Percentiles rank a stretch among this genome's conserved stretches.
Conservation (phyloP, 2,329 filamentous ascomycete species). For the Clonostachys rhizophaga region DNA sequence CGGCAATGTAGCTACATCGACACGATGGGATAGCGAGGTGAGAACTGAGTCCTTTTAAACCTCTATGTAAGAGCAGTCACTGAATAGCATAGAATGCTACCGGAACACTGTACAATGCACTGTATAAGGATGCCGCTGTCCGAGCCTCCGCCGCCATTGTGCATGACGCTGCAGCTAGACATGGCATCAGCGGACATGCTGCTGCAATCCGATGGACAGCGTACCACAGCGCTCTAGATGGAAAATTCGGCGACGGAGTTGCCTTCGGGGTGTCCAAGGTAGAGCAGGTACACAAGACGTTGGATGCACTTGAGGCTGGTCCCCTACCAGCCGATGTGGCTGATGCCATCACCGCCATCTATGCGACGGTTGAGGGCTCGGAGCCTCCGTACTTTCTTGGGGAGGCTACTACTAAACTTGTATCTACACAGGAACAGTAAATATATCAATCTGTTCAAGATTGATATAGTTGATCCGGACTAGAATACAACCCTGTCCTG, state of each 20-base stretch:
- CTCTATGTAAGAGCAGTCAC: neutral
- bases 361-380: neutral
- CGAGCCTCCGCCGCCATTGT: constrained; percentile 16
- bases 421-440: too few relatives aligned
- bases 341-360: constrained; percentile 11
- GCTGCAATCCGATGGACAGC: constrained; percentile 34
- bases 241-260: constrained; percentile 23
- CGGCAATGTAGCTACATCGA: constrained; percentile 11
- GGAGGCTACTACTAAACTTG: too few relatives aligned
- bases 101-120: constrained; percentile 13
- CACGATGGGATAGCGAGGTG: constrained; percentile 14
- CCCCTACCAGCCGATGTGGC: constrained; percentile 29
- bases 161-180: constrained; percentile 14
- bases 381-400: too few relatives aligned
- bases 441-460: too few relatives aligned
- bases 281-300: constrained; percentile 24
- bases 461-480: too few relatives aligned
- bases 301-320: constrained; percentile 28
- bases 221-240: constrained; percentile 24
- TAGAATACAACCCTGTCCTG: too few relatives aligned
- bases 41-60: constrained; percentile 8
- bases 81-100: neutral
- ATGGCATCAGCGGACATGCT: constrained; percentile 29
- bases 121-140: constrained; percentile 20
- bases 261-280: constrained; percentile 25